Evolutionary conservation across 768 basidiomycete genomes (phyloP).

Genomic region (Lentinula edodes): DNA sequence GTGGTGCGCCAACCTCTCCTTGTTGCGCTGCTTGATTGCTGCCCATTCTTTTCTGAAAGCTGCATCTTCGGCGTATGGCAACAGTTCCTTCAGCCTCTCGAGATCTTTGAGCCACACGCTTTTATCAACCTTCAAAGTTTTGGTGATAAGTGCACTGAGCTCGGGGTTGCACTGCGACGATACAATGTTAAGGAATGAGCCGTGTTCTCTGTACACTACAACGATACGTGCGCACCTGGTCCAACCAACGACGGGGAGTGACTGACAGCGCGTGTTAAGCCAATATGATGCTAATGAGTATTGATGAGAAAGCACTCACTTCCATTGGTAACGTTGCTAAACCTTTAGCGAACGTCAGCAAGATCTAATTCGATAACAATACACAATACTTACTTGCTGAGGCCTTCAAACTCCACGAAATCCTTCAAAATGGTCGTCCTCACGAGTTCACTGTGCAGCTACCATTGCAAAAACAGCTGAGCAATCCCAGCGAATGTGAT

Average conservation of each 20-base stretch:
- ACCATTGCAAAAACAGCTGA: not conserved
- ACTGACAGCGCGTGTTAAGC: slow-evolving; percentile 32
- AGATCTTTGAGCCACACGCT: slow-evolving; percentile 84
- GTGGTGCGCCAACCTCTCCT: slow-evolving; percentile 77
- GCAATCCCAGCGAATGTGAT: too few relatives aligned
- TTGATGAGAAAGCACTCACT: slow-evolving; percentile 37
- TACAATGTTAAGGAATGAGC: not conserved
- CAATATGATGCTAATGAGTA: not conserved
- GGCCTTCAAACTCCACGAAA: slow-evolving; percentile 89
- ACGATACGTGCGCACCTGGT: slow-evolving; percentile 42
- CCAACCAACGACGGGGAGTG: slow-evolving; percentile 91
- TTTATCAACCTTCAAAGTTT: slow-evolving; percentile 71
- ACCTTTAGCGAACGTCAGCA: slow-evolving; percentile 33
- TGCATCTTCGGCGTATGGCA: slow-evolving; percentile 66
- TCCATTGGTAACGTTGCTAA: slow-evolving; percentile 91
- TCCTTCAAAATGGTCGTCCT: slow-evolving; percentile 80
- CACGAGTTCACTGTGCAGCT: slow-evolving; percentile 88
- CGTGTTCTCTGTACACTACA: not conserved
- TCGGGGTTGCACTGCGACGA: slow-evolving; percentile 82
- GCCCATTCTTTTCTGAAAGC: slow-evolving; percentile 78
- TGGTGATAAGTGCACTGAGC: slow-evolving; percentile 79
- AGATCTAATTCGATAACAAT: not conserved
- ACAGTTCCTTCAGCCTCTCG: slow-evolving; percentile 68
- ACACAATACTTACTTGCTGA: slow-evolving; percentile 56
- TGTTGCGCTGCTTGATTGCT: slow-evolving; percentile 84